Evolutionary conservation across 768 basidiomycete genomes (phyloP).

Genomic region (Boletus edulis): DNA sequence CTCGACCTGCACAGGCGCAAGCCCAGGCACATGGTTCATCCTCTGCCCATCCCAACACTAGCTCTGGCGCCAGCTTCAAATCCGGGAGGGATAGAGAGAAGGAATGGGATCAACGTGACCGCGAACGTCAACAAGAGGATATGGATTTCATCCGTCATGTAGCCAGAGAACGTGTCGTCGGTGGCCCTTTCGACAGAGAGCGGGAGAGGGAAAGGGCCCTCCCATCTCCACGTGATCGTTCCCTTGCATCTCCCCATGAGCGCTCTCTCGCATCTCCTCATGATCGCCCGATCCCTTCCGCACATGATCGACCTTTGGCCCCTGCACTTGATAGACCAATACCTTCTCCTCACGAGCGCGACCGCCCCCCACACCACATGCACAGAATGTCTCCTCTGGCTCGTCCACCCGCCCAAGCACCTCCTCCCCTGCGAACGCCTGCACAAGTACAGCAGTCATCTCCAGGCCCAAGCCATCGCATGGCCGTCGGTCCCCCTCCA

Average conservation of each 20-base stretch:
- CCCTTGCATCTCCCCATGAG: constrained; percentile 23
- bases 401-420: constrained; percentile 19
- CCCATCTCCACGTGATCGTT: constrained; percentile 25
- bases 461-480: constrained; percentile 23
- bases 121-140: constrained; percentile 29
- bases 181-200: constrained; percentile 26
- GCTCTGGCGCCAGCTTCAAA: constrained; percentile 19
- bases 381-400: constrained; percentile 26
- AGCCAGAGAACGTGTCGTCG: constrained; percentile 24
- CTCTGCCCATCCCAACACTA: constrained; percentile 22
- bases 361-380: constrained; percentile 18
- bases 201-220: constrained; percentile 24
- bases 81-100: constrained; percentile 26
- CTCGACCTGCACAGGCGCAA: constrained; percentile 19
- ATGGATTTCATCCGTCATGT: constrained; percentile 25
- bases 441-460: constrained; percentile 22
- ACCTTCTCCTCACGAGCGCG: constrained; percentile 27
- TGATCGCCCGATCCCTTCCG: constrained; percentile 19
- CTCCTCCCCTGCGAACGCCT: constrained; percentile 11
- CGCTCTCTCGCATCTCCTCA: constrained; percentile 20
- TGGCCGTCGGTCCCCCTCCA: constrained; percentile 14
- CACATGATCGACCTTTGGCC: constrained; percentile 21
- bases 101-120: constrained; percentile 28
- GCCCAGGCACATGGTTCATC: constrained; percentile 16
- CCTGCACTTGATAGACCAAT: constrained; percentile 22